A percentile compares a stretch with the other conserved stretches of the same genome.
Evolutionary conservation across 2,329 filamentous ascomycete species (phyloP).

Genomic region (Penicillium concentricum): DNA sequence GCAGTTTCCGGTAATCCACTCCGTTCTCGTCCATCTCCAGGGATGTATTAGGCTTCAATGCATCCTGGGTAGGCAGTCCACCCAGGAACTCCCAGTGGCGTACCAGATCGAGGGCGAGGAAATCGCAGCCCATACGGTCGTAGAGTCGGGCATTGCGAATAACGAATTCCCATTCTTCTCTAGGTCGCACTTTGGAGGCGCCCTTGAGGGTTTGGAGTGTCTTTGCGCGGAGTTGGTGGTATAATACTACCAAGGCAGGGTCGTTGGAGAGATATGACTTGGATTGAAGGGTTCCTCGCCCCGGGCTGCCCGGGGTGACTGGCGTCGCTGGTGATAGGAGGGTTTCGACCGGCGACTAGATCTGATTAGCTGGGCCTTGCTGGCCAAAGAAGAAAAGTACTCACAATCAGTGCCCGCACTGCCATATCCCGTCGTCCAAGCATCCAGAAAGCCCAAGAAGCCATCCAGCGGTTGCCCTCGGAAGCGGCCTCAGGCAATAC

Average conservation of each 20-base stretch:
- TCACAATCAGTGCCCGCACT: slow-evolving; percentile 76
- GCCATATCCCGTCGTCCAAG: slow-evolving; percentile 78
- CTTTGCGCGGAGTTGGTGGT: slow-evolving; percentile 78
- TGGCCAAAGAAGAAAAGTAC: slow-evolving; percentile 27
- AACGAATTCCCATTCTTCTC: slow-evolving; percentile 84
- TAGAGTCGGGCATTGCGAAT: slow-evolving; percentile 81
- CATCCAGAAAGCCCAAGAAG: slow-evolving; percentile 95
- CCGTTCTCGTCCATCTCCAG: slow-evolving; percentile 29
- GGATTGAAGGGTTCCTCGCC: slow-evolving; percentile 58
- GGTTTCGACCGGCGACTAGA: slow-evolving; percentile 71
- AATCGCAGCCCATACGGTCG: slow-evolving; percentile 88
- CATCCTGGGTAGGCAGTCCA: slow-evolving; percentile 17
- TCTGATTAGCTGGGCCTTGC: background rate
- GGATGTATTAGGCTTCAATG: slow-evolving; percentile 39
- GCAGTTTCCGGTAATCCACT: slow-evolving; percentile 64
- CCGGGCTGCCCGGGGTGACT: slow-evolving; percentile 62
- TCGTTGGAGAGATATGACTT: slow-evolving; percentile 87
- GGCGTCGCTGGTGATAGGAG: slow-evolving; percentile 52
- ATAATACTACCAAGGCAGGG: slow-evolving; percentile 81
- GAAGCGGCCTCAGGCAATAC: slow-evolving; percentile 74
- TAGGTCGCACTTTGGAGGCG: slow-evolving; percentile 75
- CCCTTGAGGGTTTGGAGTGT: slow-evolving; percentile 80
- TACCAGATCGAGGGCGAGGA: slow-evolving; percentile 78
- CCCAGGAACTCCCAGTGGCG: slow-evolving; percentile 52
- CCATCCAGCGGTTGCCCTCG: slow-evolving; percentile 88